phyloP scores from a whole-genome alignment of 2,329 filamentous ascomycete species.

The Fusarium brevicatenulatum region DNA sequence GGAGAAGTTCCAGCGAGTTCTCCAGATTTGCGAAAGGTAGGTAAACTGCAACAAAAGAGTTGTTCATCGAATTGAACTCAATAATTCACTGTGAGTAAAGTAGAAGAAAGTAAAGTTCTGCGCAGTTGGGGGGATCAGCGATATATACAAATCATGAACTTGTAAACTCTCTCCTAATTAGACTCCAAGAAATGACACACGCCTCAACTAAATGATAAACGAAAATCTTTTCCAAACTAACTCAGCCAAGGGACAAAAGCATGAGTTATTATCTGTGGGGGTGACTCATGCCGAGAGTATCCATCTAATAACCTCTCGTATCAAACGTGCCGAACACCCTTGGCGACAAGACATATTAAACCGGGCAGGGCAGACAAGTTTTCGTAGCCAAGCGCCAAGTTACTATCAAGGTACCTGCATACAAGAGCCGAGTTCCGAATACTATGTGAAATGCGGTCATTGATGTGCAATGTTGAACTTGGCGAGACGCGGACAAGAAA shows the following conservation, averaged over 20 bases:
- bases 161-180: background rate
- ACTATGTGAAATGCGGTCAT: background rate
- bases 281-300: background rate
- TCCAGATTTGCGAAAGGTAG: constrained; percentile 1
- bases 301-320: background rate
- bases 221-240: constrained; percentile 2
- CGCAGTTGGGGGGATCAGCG: background rate
- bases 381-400: background rate
- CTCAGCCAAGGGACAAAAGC: background rate
- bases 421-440: constrained; percentile 1
- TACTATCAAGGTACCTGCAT: background rate
- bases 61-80: background rate
- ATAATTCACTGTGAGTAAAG: background rate
- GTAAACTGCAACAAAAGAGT: background rate
- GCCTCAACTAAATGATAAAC: background rate
- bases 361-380: background rate
- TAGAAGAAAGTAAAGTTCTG: background rate
- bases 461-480: background rate
- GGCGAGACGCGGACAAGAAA: background rate
- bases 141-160: constrained; percentile 1
- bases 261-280: background rate
- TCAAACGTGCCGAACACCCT: background rate
- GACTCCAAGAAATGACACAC: background rate
- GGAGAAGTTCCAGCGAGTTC: background rate
- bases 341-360: background rate